phyloP scores from a whole-genome alignment of 352 stramenopile species.

The Phytophthora capsici region DNA sequence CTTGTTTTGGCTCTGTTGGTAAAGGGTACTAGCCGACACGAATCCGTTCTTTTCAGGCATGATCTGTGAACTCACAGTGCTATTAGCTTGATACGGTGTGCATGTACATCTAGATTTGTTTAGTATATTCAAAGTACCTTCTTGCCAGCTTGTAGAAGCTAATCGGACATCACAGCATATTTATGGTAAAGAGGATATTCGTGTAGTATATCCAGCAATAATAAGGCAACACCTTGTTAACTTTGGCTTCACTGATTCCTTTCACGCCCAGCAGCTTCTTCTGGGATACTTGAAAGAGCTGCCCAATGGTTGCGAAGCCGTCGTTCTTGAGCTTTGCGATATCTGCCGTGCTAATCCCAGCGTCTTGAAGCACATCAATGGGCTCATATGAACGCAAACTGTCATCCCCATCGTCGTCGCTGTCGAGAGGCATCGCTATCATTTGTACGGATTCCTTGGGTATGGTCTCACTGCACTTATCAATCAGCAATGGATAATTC shows the following conservation, averaged over 20 bases:
- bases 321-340: constrained; percentile 83
- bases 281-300: constrained; percentile 84
- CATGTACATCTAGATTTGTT: background rate
- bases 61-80: constrained; percentile 42
- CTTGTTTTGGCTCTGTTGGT: constrained; percentile 73
- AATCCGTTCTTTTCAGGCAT: constrained; percentile 80
- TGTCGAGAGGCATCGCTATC: constrained; percentile 32
- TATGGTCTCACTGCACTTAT: constrained; percentile 28
- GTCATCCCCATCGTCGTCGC: constrained; percentile 60
- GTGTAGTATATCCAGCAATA: background rate
- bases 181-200: background rate
- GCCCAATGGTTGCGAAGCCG: constrained; percentile 80
- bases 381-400: constrained; percentile 68
- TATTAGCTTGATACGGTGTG: background rate
- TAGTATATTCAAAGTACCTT: constrained; percentile 47
- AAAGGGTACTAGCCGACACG: constrained; percentile 71
- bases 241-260: constrained; percentile 89
- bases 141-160: constrained; percentile 78
- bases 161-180: constrained; percentile 1
- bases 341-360: constrained; percentile 76
- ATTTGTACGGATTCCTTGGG: constrained; percentile 33
- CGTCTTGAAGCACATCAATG: constrained; percentile 78
- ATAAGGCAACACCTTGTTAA: constrained; percentile 66
- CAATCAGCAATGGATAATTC: no score
- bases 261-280: constrained; percentile 78